Percentiles rank a stretch among this genome's conserved stretches.
Evolutionary conservation across 257 asterid species (phyloP).

Genomic region (Marsdenia floribunda): DNA sequence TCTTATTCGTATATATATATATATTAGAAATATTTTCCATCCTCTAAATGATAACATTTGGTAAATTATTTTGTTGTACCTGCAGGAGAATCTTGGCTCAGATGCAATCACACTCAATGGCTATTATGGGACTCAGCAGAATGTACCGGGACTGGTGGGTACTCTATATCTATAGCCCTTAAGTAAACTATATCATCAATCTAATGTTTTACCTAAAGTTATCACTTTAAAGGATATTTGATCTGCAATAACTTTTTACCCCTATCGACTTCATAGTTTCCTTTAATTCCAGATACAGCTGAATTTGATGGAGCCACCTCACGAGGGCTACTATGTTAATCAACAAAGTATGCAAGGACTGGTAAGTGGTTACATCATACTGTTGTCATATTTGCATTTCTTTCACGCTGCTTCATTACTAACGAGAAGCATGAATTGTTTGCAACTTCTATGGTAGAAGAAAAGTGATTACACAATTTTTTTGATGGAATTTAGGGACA

Average conservation of each 20-base stretch:
- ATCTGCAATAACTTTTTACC: background rate
- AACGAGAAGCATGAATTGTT: background rate
- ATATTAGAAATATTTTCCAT: constrained; percentile 2
- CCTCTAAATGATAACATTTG: background rate
- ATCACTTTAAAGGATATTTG: background rate
- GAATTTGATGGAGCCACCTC: constrained; percentile 96
- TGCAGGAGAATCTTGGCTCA: constrained; percentile 63
- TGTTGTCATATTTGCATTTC: constrained; percentile 1
- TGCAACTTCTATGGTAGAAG: background rate
- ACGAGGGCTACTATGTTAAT: constrained; percentile 69
- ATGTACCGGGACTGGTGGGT: constrained; percentile 83
- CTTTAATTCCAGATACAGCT: constrained; percentile 50
- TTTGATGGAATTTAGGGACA: constrained; percentile 55
- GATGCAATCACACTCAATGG: constrained; percentile 63
- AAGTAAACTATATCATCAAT: constrained; percentile 1
- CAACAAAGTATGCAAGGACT: constrained; percentile 74
- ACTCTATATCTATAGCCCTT: constrained; percentile 17
- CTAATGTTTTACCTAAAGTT: background rate
- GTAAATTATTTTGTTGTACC: constrained; percentile 20
- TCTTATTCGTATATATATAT: background rate
- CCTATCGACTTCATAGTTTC: background rate
- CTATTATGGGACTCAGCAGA: constrained; percentile 81
- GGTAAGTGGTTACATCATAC: constrained; percentile 39
- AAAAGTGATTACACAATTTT: background rate
- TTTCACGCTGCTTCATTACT: background rate